A percentile compares a stretch with the other conserved stretches of the same genome.
Evolutionary conservation across 2,329 filamentous ascomycete genomes (phyloP).

Genomic region (Stagonosporopsis chrysanthemi): DNA sequence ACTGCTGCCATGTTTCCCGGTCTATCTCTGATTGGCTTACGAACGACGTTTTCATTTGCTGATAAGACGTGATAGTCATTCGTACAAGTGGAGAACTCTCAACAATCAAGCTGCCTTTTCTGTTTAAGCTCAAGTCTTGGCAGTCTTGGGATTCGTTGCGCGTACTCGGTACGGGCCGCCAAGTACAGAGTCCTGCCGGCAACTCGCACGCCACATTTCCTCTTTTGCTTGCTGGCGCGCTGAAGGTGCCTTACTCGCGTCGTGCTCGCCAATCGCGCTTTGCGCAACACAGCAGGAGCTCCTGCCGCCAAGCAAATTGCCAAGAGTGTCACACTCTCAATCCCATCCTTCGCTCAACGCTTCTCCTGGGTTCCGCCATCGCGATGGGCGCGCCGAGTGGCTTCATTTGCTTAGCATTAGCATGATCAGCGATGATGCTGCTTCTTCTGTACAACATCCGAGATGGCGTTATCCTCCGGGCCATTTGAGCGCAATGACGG

Average conservation of each 20-base stretch:
- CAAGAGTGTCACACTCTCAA: conserved; percentile 1
- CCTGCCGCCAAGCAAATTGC: conserved; percentile 6
- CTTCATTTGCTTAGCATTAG: conserved; percentile 14
- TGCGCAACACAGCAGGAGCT: not conserved
- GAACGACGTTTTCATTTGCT: not conserved
- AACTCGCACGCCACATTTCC: not conserved
- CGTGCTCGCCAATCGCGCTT: conserved; percentile 10
- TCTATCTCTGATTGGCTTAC: not conserved
- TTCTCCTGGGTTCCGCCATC: not conserved
- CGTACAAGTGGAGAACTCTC: not conserved
- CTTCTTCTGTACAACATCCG: conserved; percentile 1
- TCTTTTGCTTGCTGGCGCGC: too few relatives aligned
- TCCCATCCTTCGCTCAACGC: conserved; percentile 5
- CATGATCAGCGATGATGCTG: conserved; percentile 11
- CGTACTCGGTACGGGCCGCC: conserved; percentile 12
- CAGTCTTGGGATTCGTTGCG: not conserved
- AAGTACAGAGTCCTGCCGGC: not conserved
- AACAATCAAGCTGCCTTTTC: conserved; percentile 16
- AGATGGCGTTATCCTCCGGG: conserved; percentile 1
- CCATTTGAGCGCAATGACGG: not conserved
- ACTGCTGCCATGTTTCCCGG: not conserved
- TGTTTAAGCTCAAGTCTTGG: conserved; percentile 18
- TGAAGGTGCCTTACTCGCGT: not conserved
- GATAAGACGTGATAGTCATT: conserved; percentile 14
- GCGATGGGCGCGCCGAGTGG: conserved; percentile 5